Conservation (phyloP, 495 filamentous ascomycete genomes). For the Penicillium arizonense region DNA sequence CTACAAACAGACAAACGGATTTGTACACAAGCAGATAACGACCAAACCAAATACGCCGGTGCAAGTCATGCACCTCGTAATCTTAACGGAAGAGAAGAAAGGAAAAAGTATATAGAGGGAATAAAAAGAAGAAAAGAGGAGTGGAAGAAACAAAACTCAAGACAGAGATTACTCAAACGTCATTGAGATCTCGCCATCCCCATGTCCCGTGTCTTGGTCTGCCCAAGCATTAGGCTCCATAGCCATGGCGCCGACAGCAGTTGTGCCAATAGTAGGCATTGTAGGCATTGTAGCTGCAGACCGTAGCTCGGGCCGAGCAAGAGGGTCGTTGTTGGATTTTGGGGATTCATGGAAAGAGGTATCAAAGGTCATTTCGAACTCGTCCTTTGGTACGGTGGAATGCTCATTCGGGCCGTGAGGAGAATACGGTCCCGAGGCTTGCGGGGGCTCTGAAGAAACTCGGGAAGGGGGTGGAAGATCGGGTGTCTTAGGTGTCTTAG, state of each 20-base stretch:
- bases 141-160: slow-evolving; percentile 5
- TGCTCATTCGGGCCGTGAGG: slow-evolving; percentile 17
- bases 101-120: slow-evolving; percentile 3
- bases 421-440: slow-evolving; percentile 14
- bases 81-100: neutral
- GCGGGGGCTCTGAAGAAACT: slow-evolving; percentile 32
- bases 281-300: slow-evolving; percentile 39
- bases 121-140: slow-evolving; percentile 7
- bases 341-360: slow-evolving; percentile 49
- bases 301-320: slow-evolving; percentile 39
- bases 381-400: slow-evolving; percentile 36
- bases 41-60: slow-evolving; percentile 7
- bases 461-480: slow-evolving; percentile 25
- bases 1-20: slow-evolving; percentile 8
- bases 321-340: slow-evolving; percentile 16
- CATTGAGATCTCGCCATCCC: slow-evolving; percentile 55
- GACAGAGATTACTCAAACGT: slow-evolving; percentile 50
- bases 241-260: slow-evolving; percentile 36
- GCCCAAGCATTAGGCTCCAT: slow-evolving; percentile 79
- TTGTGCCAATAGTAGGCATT: slow-evolving; percentile 28
- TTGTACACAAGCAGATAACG: slow-evolving; percentile 11
- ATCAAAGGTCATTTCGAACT: slow-evolving; percentile 74
- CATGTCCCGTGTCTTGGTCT: slow-evolving; percentile 57
- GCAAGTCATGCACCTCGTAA: slow-evolving; percentile 13
- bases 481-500: slow-evolving; percentile 50